phyloP scores from a whole-genome alignment of 2,329 filamentous ascomycete species.

The Septoria linicola region DNA sequence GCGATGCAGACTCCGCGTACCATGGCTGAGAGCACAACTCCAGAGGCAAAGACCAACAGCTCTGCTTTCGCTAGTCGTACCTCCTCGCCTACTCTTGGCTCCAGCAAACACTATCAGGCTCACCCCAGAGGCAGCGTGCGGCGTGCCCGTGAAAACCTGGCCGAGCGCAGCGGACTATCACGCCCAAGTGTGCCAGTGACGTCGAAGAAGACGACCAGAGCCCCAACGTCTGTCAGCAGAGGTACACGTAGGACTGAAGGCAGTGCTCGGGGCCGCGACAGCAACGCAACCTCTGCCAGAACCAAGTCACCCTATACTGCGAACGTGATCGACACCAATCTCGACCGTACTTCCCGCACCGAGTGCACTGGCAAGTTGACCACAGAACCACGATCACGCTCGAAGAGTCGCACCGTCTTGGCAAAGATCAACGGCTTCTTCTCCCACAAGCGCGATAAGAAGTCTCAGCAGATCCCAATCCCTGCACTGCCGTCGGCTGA shows the following conservation, averaged over 20 bases:
- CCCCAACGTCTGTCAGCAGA: constrained; percentile 14
- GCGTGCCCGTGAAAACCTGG: constrained; percentile 10
- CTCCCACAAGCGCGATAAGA: constrained; percentile 31
- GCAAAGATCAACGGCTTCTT: constrained; percentile 36
- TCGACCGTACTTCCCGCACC: not conserved
- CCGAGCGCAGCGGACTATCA: constrained; percentile 19
- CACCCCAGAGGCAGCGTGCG: constrained; percentile 10
- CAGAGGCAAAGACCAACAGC: constrained; percentile 1
- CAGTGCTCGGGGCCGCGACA: constrained; percentile 17
- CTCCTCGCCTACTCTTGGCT: constrained; percentile 28
- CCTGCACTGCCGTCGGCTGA: constrained; percentile 7
- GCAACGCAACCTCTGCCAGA: not conserved
- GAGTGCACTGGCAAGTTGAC: not conserved
- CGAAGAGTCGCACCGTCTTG: constrained; percentile 32
- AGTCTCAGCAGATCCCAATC: constrained; percentile 5
- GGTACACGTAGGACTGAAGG: constrained; percentile 3
- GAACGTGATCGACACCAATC: not conserved
- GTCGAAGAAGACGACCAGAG: constrained; percentile 24
- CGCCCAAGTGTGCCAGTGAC: constrained; percentile 26
- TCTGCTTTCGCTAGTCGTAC: constrained; percentile 17
- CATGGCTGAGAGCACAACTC: not conserved
- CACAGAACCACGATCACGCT: constrained; percentile 27
- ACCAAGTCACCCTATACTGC: not conserved
- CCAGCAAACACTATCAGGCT: constrained; percentile 17
- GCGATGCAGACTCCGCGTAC: constrained; percentile 10